Evolutionary conservation across 345 rosid genomes (phyloP), one percentile per base, ranked within the genome.

Genomic region (Euphorbia tirucalli): DNA sequence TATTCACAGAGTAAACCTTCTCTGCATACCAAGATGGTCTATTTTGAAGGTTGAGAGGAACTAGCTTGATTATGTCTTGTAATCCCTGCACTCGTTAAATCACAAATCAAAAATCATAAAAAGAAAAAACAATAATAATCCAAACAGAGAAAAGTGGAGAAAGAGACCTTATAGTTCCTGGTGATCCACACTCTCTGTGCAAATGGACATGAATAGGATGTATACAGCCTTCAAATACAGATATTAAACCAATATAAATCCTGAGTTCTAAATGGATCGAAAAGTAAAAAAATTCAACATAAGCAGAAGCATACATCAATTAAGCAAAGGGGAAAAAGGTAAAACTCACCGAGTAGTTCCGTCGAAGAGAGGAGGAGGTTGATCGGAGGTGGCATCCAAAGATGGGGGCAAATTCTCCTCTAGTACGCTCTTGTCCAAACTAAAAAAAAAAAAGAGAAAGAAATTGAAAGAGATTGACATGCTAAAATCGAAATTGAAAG

Each of bases 181-280:
- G 96, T 88, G 89, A 94, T 92, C 98, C 98, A 92, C 66, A 79
- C 97, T 37, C 98, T 92, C 76, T 90, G 97, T 9, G 95, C 92
- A 76, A 5, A 94, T 32, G 98, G 98, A 75, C 98, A 90, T 9
- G 69, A 0, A 61, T 86, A 84, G 65, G 68, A 49, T 30, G 85
- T 82, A 80, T 93, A 93, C 88, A 91, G 55, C 85, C 98, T 93
- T 76, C 37, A 67, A 48, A 61, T 22, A 25, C 7, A 16, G 10
- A n/a, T n/a, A n/a, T n/a, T n/a, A n/a, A n/a, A n/a, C n/a, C n/a
- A n/a, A n/a, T n/a, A n/a, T n/a, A n/a, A n/a, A n/a, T n/a, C n/a
- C n/a, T n/a, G n/a, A n/a, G n/a, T n/a, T n/a, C n/a, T n/a, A n/a
- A n/a, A n/a, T n/a, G n/a, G n/a, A n/a, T n/a, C n/a, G n/a, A n/a